Conservation (phyloP, 2,329 filamentous ascomycete genomes). For the Colletotrichum incanum region DNA sequence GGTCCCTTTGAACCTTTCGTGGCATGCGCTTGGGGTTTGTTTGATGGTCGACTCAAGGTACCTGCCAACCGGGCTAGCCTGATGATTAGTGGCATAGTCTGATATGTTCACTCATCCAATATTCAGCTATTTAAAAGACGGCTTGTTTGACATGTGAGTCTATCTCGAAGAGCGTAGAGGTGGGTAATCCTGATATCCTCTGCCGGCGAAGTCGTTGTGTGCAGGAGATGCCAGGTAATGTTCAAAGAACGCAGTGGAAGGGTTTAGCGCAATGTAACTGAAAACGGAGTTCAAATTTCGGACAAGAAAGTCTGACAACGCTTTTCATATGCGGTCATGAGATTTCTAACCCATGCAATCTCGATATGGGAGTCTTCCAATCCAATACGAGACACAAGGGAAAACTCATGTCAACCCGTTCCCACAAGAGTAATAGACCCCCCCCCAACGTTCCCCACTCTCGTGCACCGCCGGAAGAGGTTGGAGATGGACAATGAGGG, state of each 20-base stretch:
- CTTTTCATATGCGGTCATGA: not conserved
- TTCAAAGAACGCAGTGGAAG: not conserved
- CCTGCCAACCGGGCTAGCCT: not conserved
- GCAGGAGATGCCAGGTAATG: not conserved
- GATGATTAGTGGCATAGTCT: not conserved
- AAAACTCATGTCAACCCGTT: not conserved
- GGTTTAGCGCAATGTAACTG: not conserved
- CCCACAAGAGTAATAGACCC: not conserved
- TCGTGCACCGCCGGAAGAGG: not conserved
- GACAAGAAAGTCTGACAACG: not conserved
- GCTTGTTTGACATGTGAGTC: not conserved
- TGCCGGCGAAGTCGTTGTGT: not conserved
- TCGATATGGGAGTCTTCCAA: not conserved
- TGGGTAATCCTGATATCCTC: not conserved
- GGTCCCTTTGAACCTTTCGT: not conserved
- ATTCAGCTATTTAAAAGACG: not conserved
- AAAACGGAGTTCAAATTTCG: not conserved
- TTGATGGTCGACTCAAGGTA: not conserved
- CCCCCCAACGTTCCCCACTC: not conserved
- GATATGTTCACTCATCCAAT: not conserved
- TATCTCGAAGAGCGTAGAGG: not conserved
- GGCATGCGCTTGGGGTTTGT: not conserved
- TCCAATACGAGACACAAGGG: not conserved
- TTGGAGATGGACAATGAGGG: not conserved
- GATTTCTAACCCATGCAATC: not conserved